Evolutionary conservation across 2,329 filamentous ascomycete species (phyloP), one percentile per base, ranked within the genome.

Genomic region (Alternaria atra): DNA sequence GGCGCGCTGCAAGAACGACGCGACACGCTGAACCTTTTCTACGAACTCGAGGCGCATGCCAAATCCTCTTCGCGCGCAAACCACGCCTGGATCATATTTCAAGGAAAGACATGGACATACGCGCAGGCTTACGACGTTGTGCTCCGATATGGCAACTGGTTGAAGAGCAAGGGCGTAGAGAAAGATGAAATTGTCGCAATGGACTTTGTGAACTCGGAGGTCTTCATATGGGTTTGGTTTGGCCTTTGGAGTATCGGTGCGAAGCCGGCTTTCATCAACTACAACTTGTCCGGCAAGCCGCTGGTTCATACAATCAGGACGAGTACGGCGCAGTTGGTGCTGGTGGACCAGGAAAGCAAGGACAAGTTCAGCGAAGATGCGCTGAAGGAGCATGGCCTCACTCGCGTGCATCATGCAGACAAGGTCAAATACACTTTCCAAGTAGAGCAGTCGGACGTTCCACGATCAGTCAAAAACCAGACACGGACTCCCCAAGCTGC

Each of bases 1-100:
- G 76, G 83, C 46, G 73, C 77, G 8, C 75, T 82, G 61, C 83
- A 84, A 64, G 83, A 89, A 70, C 83, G 82, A 43, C 81, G 79
- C 35, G 90, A 90, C 69, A 85, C 85, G 30, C 75, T 92, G 60
- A 94, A 88, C 72, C 79, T 87, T 52, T 79, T 77, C 63, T 76
- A 79, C 60, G 60, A 65, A 34, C 73, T 80, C 58, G 73, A 79
- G 60, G 44, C 63, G 9, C 74, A 74, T n/a, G 75, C 73, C 10
- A 63, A 72, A 46, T 66, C 72, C 13, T 60, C 68, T 7, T 60
- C 69, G 15, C 69, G 69, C n/a, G 64, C 65, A 15, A 60, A 73
- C 42, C 70, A 73, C 12, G 20, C 71, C 1, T 79, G 72, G 65
- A 70, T 80, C 40, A 75, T 79, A 25, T 76, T 73, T 55, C 61